phyloP scores from a whole-genome alignment of 164 flowering plant genomes.

The Piper longum region DNA sequence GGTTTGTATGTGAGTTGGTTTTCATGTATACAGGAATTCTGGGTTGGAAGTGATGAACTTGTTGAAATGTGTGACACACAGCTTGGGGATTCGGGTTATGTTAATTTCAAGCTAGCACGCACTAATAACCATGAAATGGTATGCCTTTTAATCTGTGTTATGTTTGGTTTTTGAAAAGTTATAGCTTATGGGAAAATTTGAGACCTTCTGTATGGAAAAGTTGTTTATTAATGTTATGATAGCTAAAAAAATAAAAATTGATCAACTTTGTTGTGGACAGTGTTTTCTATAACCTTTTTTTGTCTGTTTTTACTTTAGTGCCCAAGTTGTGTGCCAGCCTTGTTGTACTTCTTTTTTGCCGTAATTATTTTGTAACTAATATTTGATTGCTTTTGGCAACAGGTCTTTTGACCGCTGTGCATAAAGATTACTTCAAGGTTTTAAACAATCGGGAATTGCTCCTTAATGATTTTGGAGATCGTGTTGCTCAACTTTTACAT shows the following conservation, averaged over 20 bases:
- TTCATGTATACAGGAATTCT: conserved; percentile 48
- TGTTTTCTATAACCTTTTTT: too few relatives aligned
- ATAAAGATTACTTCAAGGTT: conserved; percentile 64
- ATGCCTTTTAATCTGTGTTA: too few relatives aligned
- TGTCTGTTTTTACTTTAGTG: too few relatives aligned
- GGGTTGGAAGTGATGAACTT: conserved; percentile 91
- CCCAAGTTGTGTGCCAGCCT: not conserved
- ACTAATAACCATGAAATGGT: conserved; percentile 97
- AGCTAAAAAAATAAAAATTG: too few relatives aligned
- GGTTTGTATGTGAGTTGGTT: not conserved
- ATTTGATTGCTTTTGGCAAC: not conserved
- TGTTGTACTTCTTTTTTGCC: not conserved
- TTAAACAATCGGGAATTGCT: conserved; percentile 48
- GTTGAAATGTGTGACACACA: conserved; percentile 72
- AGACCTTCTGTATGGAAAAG: too few relatives aligned
- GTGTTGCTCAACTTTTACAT: conserved; percentile 88
- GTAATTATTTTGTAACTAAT: not conserved
- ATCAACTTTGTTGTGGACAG: too few relatives aligned
- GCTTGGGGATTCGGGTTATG: conserved; percentile 74
- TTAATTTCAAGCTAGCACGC: conserved; percentile 61
- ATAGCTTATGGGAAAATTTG: too few relatives aligned
- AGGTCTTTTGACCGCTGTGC: conserved; percentile 86
- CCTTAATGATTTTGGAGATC: conserved; percentile 86
- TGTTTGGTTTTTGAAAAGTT: not conserved
- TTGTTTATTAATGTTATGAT: too few relatives aligned